A percentile compares a stretch with the other conserved stretches of the same genome.
Conservation (phyloP, 73 alveolate genomes). For the Paramecium octaurelia region DNA sequence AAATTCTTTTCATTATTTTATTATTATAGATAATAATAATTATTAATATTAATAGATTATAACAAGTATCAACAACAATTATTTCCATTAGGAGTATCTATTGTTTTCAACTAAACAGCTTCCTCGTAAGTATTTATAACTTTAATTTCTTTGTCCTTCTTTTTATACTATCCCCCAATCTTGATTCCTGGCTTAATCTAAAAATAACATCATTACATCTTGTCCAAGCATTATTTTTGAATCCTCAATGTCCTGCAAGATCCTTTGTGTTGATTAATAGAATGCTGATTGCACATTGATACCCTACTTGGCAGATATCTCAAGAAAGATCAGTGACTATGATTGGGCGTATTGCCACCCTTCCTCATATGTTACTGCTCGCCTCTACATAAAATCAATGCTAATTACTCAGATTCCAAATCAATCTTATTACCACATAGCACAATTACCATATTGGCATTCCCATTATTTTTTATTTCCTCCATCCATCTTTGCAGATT, state of each 20-base stretch:
- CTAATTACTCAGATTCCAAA: neutral
- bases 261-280: neutral
- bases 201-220: neutral
- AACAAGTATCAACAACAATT: neutral
- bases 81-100: neutral
- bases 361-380: conserved; percentile 13
- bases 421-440: neutral
- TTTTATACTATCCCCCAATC: neutral
- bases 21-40: neutral
- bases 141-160: neutral
- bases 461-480: conserved; percentile 1
- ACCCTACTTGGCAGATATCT: neutral
- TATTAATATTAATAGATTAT: neutral
- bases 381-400: neutral
- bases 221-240: neutral
- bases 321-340: neutral
- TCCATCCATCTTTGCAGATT: conserved; percentile 21
- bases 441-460: neutral
- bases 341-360: neutral
- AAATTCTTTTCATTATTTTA: conserved; percentile 31
- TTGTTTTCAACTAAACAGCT: neutral
- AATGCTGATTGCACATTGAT: neutral
- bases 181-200: neutral
- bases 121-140: neutral
- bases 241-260: neutral